A percentile compares a stretch with the other conserved stretches of the same genome.
Evolutionary conservation across 345 rosid genomes (phyloP).

Genomic region (Gossypium arboreum): DNA sequence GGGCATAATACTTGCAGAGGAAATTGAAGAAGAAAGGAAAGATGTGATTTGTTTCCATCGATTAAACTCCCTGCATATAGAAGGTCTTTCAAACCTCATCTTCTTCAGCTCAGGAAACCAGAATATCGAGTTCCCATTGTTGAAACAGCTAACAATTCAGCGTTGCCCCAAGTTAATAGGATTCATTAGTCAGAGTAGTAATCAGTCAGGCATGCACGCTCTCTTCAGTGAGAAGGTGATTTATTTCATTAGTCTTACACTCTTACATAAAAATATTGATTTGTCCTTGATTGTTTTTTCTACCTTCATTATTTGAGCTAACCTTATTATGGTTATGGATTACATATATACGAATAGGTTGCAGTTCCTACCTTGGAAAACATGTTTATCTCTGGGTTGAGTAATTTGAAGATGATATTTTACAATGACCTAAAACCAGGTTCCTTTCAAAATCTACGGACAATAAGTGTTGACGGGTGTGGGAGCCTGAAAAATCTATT

Average conservation of each 20-base stretch:
- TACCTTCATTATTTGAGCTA: not conserved
- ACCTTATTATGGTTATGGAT: not conserved
- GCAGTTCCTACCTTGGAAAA: conserved; percentile 19
- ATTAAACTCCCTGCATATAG: too few species aligned
- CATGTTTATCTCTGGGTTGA: not conserved
- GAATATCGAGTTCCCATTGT: not conserved
- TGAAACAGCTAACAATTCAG: not conserved
- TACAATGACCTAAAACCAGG: not conserved
- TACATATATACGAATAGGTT: not conserved
- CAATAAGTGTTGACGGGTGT: accelerated
- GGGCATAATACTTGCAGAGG: not conserved
- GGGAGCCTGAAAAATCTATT: not conserved
- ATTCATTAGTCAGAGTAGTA: not conserved
- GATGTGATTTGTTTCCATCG: not conserved
- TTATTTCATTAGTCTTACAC: not conserved
- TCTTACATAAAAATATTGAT: not conserved
- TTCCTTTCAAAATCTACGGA: conserved; percentile 12
- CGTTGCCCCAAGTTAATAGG: not conserved
- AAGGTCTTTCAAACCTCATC: too few species aligned
- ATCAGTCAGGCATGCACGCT: not conserved
- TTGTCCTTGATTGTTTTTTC: too few species aligned
- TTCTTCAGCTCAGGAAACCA: too few species aligned
- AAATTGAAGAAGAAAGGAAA: not conserved
- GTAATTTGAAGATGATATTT: conserved; percentile 21
- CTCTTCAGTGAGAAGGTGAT: not conserved